Base-by-base conservation (phyloP, 352 stramenopile genomes). In the Phytophthora brassicae region DNA sequence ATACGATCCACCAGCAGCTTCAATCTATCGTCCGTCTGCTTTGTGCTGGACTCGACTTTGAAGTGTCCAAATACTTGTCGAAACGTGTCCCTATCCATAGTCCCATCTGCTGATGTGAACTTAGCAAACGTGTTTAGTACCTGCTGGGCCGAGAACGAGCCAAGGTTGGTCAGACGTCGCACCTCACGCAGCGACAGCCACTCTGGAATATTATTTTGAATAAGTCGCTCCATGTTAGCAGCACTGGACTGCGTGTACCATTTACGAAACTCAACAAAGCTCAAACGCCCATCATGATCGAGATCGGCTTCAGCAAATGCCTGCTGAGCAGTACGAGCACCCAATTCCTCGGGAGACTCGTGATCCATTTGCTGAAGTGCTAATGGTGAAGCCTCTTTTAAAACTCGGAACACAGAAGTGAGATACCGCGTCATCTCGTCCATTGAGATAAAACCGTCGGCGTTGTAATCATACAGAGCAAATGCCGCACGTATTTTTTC, bases 381-480 rank as follows among this genome's bases (percentile, higher is more conserved):
- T 11, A 68, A 57, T 8, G 82, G 84, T 0, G 82, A 90, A 1
- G 80, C 85, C 33, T 95, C 80, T 31, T 91, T 88, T 3, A 97
- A 61, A 2, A 97, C 79, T 29, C 79, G 86, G 60, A 96, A 97
- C 3, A 95, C 77, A n/a, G 78, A 83, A 5, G 84, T 92, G 26
- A 97, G 64, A 65, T 95, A 95, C 19, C 70, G 72, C n/a, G 74
- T 70, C 86, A 97, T 94, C 55, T 97, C 87, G 3, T 94, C 77
- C 24, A 82, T 71, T 1, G 86, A 94, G 28, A 97, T 90, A 56
- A 80, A 86, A 0, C 88, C 86, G 43, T 96, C 86, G 11, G 79
- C 84, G 51, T 96, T 92, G 64, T 87, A 90, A 55, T 96, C 87
- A 57, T 92, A 94, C 39, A 94, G 43, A n/a, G 79, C 69, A 62